phyloP scores from a whole-genome alignment of 164 flowering plant genomes.

The Liquidambar formosana region DNA sequence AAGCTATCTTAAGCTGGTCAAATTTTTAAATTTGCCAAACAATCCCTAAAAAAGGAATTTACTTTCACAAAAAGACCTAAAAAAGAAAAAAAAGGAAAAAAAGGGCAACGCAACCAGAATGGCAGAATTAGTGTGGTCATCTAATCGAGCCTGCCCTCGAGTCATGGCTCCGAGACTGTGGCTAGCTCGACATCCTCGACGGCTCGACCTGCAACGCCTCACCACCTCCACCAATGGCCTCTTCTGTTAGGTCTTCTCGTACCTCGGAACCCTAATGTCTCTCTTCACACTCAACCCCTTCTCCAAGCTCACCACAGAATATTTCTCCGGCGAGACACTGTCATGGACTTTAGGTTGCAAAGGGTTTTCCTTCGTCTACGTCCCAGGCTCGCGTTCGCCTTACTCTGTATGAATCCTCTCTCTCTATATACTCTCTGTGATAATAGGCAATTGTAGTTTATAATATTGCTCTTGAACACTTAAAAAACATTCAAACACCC shows the following conservation, averaged over 20 bases:
- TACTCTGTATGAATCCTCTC: constrained; percentile 44
- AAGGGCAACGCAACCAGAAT: too few relatives aligned
- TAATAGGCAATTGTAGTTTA: too few relatives aligned
- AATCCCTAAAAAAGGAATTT: too few relatives aligned
- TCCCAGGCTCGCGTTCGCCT: constrained; percentile 75
- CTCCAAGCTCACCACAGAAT: constrained; percentile 71
- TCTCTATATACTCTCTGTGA: constrained; percentile 19
- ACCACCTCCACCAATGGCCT: constrained; percentile 28
- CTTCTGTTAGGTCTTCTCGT: constrained; percentile 31
- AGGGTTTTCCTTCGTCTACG: constrained; percentile 61
- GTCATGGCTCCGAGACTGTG: constrained; percentile 91
- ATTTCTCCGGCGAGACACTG: constrained; percentile 57
- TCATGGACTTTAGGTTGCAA: constrained; percentile 75
- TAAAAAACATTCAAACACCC: too few relatives aligned
- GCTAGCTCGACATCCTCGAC: constrained; percentile 84
- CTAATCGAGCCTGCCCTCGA: constrained; percentile 79
- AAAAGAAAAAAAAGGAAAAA: too few relatives aligned
- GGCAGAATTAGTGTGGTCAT: too few relatives aligned
- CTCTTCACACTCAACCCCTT: constrained; percentile 79
- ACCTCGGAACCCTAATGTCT: constrained; percentile 46
- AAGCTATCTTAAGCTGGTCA: too few relatives aligned
- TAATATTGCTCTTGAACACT: too few relatives aligned
- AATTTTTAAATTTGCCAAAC: too few relatives aligned
- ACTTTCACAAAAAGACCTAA: too few relatives aligned
- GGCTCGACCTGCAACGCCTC: constrained; percentile 36